Evolutionary conservation across 164 flowering plant species (phyloP).

Genomic region (Magnolia changhungtana): DNA sequence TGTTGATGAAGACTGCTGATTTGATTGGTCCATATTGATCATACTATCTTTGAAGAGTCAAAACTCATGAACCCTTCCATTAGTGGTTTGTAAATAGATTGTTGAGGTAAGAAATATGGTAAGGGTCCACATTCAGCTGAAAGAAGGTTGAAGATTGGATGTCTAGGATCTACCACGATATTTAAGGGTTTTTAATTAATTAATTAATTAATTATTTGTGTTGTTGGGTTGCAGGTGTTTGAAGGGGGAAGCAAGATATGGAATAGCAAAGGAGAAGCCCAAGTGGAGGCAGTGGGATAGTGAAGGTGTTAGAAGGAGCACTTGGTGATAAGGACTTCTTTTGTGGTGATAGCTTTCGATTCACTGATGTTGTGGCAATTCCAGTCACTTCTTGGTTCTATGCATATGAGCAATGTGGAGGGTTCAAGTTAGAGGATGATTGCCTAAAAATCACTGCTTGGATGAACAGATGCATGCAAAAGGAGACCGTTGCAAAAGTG

Average conservation of each 20-base stretch:
- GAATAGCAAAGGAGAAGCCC: conserved; percentile 44
- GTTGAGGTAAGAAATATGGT: too few relatives aligned
- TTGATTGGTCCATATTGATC: too few relatives aligned
- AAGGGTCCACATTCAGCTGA: too few relatives aligned
- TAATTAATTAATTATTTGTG: not conserved
- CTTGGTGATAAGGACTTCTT: conserved; percentile 47
- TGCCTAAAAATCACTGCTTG: conserved; percentile 49
- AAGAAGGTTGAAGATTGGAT: too few relatives aligned
- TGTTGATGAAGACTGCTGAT: too few relatives aligned
- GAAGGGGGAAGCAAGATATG: conserved; percentile 38
- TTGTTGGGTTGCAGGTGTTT: conserved; percentile 26
- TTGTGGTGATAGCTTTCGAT: conserved; percentile 47
- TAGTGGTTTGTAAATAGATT: too few relatives aligned
- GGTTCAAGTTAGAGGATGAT: conserved; percentile 39
- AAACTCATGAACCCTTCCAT: too few relatives aligned
- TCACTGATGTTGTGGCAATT: conserved; percentile 35
- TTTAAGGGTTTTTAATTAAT: too few relatives aligned
- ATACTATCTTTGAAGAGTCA: too few relatives aligned
- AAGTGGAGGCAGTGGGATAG: conserved; percentile 30
- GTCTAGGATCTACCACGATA: too few relatives aligned
- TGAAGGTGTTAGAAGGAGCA: conserved; percentile 50
- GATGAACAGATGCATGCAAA: conserved; percentile 45
- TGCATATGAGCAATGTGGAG: conserved; percentile 41
- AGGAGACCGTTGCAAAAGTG: conserved; percentile 39
- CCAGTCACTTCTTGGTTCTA: conserved; percentile 42